Percentiles rank a stretch among this genome's conserved stretches.
These are phyloP conservation scores for Vaccinium macrocarpon DNA, from an alignment of 148 eudicot species.

Conservation along the genomic window DNA sequence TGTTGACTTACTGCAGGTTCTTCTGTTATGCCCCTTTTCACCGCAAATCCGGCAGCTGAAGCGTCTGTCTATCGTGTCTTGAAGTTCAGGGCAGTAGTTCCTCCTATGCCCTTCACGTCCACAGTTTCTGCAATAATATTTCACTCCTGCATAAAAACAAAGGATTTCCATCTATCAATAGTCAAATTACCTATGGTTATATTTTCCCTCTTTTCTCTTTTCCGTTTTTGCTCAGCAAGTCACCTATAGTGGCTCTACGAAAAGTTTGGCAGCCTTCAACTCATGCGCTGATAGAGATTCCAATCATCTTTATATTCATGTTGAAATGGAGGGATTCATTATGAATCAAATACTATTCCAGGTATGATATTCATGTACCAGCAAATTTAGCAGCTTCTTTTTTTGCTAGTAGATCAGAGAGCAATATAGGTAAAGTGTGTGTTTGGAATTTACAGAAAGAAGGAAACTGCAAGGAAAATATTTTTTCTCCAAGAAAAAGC, in stretches of 20 bases:
- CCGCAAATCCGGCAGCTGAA: conserved; percentile 71
- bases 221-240: background rate
- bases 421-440: background rate
- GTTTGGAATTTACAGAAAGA: background rate
- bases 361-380: background rate
- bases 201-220: background rate
- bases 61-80: conserved; percentile 31
- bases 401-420: background rate
- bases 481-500: background rate
- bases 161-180: background rate
- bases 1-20: conserved; percentile 53
- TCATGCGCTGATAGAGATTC: background rate
- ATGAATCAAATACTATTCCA: background rate
- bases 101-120: conserved; percentile 90
- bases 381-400: background rate
- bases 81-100: conserved; percentile 67
- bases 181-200: background rate
- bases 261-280: background rate
- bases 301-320: background rate
- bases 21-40: conserved; percentile 72
- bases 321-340: background rate
- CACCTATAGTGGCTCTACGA: background rate
- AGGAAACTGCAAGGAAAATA: background rate
- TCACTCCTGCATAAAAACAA: conserved; percentile 45
- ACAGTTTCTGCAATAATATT: conserved; percentile 70